Conservation (phyloP, 257 asterid genomes). For the Ajuga chamaepitys region DNA sequence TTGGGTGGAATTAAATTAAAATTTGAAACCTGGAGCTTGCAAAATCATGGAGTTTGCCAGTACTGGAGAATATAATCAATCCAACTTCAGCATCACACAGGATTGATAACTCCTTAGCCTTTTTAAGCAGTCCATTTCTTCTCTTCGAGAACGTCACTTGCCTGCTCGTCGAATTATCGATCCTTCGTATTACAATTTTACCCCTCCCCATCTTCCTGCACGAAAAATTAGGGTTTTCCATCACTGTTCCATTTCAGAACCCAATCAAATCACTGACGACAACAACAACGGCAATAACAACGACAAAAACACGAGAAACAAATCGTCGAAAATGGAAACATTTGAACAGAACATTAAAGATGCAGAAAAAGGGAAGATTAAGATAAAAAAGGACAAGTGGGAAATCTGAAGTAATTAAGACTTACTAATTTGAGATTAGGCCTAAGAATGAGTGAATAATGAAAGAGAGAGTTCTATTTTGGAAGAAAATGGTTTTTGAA, state of each 20-base stretch:
- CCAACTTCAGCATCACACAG: conserved; percentile 56
- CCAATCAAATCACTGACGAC: not conserved
- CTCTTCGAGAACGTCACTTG: conserved; percentile 50
- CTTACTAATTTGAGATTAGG: conserved; percentile 40
- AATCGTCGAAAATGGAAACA: not conserved
- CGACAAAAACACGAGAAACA: not conserved
- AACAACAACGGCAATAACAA: not conserved
- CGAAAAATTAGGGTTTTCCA: conserved; percentile 1
- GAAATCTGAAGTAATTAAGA: not conserved
- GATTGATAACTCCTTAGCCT: conserved; percentile 40
- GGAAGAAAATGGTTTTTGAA: conserved; percentile 10
- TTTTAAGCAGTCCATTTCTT: conserved; percentile 43
- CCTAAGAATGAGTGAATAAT: not conserved
- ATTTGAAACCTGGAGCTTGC: conserved; percentile 33
- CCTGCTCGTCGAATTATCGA: conserved; percentile 42
- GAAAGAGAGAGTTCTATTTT: conserved; percentile 19
- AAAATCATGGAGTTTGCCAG: conserved; percentile 40
- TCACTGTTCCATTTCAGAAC: too few relatives aligned
- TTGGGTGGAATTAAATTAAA: not conserved
- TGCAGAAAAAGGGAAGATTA: not conserved
- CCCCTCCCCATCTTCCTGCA: conserved; percentile 38
- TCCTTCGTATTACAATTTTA: conserved; percentile 40
- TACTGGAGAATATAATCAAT: conserved; percentile 41
- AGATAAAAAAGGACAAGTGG: not conserved
- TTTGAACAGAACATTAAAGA: not conserved